A percentile compares a stretch with the other conserved stretches of the same genome.
Conservation (phyloP, 179 eudicot species). For the Heliamphora ciliata region DNA sequence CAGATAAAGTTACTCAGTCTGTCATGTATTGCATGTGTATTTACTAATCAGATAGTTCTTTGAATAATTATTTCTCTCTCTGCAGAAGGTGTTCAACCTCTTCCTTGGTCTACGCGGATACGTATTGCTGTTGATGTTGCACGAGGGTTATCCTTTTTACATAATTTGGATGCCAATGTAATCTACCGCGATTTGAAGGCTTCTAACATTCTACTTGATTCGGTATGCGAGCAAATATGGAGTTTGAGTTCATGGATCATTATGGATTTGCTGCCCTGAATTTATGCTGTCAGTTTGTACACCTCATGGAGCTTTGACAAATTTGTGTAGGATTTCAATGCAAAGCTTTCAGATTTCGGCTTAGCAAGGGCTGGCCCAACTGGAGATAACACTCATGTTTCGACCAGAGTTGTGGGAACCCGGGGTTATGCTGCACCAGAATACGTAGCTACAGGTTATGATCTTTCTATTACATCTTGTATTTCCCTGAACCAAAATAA, state of each 20-base stretch:
- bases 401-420: conserved; percentile 61
- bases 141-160: conserved; percentile 51
- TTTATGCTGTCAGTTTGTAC: not conserved
- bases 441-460: conserved; percentile 51
- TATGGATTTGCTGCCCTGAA: not conserved
- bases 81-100: conserved; percentile 42
- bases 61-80: not conserved
- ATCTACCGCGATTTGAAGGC: conserved; percentile 63
- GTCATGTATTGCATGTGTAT: not conserved
- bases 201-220: conserved; percentile 54
- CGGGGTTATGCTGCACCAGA: conserved; percentile 71
- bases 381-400: conserved; percentile 61
- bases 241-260: conserved; percentile 11
- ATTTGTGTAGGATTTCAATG: conserved; percentile 41
- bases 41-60: not conserved
- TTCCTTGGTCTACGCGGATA: conserved; percentile 45
- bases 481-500: not conserved
- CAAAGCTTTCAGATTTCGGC: conserved; percentile 67
- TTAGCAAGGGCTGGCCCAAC: conserved; percentile 57
- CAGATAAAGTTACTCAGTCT: not conserved
- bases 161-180: conserved; percentile 36
- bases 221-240: conserved; percentile 31
- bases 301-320: not conserved
- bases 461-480: not conserved
- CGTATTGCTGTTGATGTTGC: conserved; percentile 48